These are phyloP conservation scores for Cryptosporidium muris DNA, from an alignment of 169 alveolate genomes.

Conservation along the genomic window DNA sequence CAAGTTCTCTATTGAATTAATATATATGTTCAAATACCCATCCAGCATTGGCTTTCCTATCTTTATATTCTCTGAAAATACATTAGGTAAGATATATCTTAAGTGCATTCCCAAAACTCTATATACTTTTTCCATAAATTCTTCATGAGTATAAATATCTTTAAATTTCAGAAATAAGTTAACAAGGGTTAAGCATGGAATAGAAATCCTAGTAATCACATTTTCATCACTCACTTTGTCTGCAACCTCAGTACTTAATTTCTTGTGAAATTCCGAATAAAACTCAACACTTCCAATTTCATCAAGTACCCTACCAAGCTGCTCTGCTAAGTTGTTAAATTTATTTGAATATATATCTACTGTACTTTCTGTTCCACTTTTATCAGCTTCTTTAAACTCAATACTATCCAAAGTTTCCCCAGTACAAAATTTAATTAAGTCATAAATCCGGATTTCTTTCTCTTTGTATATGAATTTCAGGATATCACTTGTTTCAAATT, in stretches of 20 bases:
- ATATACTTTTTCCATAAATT: conserved; percentile 9
- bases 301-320: no score
- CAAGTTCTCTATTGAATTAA: conserved; percentile 10
- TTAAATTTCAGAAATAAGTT: conserved; percentile 21
- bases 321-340: no score
- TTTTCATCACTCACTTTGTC: no score
- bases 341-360: no score
- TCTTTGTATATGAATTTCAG: no score
- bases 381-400: no score
- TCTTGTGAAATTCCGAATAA: conserved; percentile 18
- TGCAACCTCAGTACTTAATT: neutral
- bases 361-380: no score
- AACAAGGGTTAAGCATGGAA: neutral
- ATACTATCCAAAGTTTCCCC: no score
- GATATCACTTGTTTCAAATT: neutral
- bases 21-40: neutral
- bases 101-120: conserved; percentile 15
- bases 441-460: no score
- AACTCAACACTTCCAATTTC: no score
- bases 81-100: conserved; percentile 29
- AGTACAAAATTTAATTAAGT: no score
- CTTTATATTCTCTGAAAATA: conserved; percentile 14
- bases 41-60: neutral
- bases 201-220: neutral
- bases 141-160: conserved; percentile 7